A percentile compares a stretch with the other conserved stretches of the same genome.
These are phyloP conservation scores for Apiotrichum akiyoshidainum DNA, from an alignment of 1,284 basidiomycete species.

Conservation along the genomic window DNA sequence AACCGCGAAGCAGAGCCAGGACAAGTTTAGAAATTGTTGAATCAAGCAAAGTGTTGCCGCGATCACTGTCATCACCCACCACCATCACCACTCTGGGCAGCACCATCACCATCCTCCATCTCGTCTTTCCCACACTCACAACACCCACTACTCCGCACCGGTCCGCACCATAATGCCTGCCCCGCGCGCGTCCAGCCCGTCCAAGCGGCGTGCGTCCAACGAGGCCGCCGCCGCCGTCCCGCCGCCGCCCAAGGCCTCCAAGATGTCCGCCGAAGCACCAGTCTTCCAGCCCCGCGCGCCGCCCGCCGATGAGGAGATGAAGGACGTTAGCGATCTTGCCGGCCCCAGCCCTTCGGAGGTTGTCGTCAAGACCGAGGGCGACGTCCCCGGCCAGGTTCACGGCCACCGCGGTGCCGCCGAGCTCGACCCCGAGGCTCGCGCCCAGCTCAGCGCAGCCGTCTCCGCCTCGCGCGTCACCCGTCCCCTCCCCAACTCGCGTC, in stretches of 20 bases:
- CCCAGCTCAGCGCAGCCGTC: constrained; percentile 27
- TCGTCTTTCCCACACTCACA: neutral
- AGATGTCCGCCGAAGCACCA: constrained; percentile 46
- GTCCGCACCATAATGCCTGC: constrained; percentile 11
- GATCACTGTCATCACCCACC: neutral
- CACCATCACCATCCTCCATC: neutral
- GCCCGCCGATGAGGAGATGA: constrained; percentile 1
- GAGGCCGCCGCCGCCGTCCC: constrained; percentile 12
- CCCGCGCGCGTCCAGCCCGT: constrained; percentile 18
- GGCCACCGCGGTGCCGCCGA: constrained; percentile 9
- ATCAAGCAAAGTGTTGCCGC: too few relatives aligned
- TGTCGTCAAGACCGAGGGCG: constrained; percentile 9
- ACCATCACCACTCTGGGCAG: neutral
- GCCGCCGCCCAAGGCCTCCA: constrained; percentile 29
- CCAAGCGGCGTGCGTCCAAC: constrained; percentile 35
- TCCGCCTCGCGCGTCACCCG: constrained; percentile 36
- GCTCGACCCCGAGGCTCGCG: constrained; percentile 16
- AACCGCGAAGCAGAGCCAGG: too few relatives aligned
- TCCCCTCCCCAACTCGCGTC: constrained; percentile 37
- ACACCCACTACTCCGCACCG: neutral
- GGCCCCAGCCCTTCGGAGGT: constrained; percentile 14
- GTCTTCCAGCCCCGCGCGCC: constrained; percentile 32
- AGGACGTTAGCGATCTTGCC: constrained; percentile 14
- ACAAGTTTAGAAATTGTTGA: neutral
- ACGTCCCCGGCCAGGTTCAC: constrained; percentile 7